These are phyloP conservation scores for Takakia lepidozioides DNA, from an alignment of 225 moss, liverwort and hornwort species.

Conservation along the genomic window DNA sequence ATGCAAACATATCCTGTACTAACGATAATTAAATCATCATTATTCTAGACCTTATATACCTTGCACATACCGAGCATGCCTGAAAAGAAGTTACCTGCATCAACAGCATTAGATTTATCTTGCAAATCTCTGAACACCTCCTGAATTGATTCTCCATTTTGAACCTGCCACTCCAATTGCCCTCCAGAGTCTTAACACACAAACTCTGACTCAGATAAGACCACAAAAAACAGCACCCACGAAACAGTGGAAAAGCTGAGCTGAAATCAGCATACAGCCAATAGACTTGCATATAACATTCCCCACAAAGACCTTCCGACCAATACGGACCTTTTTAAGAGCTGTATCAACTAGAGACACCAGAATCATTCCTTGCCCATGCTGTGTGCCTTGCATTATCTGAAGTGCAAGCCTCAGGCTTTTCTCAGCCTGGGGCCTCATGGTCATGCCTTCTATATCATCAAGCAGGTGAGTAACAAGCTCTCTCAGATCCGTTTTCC, in stretches of 20 bases:
- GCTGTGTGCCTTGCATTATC: constrained; percentile 49
- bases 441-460: constrained; percentile 27
- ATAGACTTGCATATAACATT: no score
- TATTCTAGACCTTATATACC: no score
- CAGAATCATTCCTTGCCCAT: constrained; percentile 37
- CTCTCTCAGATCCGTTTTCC: constrained; percentile 55
- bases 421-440: constrained; percentile 33
- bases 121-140: constrained; percentile 41
- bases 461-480: constrained; percentile 48
- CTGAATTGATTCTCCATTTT: constrained; percentile 33
- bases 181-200: no score
- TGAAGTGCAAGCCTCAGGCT: constrained; percentile 43
- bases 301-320: background rate
- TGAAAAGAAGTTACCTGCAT: constrained; percentile 41
- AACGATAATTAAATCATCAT: no score
- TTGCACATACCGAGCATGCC: constrained; percentile 3
- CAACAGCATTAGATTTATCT: constrained; percentile 42
- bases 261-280: no score
- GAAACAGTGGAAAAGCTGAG: background rate
- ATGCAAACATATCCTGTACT: no score
- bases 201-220: background rate
- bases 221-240: background rate
- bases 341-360: constrained; percentile 34
- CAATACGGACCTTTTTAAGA: constrained; percentile 41
- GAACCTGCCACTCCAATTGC: constrained; percentile 32